Base-by-base conservation (phyloP, 805 yeast genomes). In the Grigorovia yakushimaensis region DNA sequence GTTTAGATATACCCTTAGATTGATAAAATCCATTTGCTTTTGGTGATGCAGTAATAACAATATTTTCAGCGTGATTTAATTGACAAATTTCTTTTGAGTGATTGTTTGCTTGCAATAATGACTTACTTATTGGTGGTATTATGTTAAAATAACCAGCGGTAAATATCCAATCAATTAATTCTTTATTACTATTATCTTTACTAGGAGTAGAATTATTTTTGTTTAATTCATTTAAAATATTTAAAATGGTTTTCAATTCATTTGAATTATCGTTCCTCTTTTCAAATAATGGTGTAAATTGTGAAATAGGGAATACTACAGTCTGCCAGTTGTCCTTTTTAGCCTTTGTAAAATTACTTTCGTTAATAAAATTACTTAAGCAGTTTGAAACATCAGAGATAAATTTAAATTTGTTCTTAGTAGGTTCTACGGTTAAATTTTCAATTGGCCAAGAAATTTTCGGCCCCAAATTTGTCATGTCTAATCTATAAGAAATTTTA, bases 111-210 rank as follows among this genome's bases (percentile, higher is more conserved):
- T 33, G 37, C 6, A 33, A 15, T 33, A 33, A 33, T 23, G 73
- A 70, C 15, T 68, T 66, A 58, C 78, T 81, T 45, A 86, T 81
- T 38, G 80, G 79, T 0, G 94, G 86, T 38, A 82, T 77, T 79
- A 93, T 82, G 64, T 93, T 93, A 71, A 93, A 93, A 63, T 93
- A 93, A 2, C 98, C 98, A 0, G 98, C 96, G 0, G 98, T 93
- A 57, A 93, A 82, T 53, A 85, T 76, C 94, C 96, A 91, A 45
- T 72, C 73, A 23, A 81, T 73, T 11, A 67, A 58, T 22, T 79
- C 73, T n/a, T n/a, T n/a, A n/a, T n/a, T n/a, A 56, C 78, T 22
- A 39, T 23, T 20, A 27, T 30, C 30, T 9, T 24, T 27, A 5
- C 7, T 21, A n/a, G n/a, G 8, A 21, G 24, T 27, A 7, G 18